Evolutionary conservation across 1,284 basidiomycete species (phyloP).

Genomic region (Neolentinus lepideus): DNA sequence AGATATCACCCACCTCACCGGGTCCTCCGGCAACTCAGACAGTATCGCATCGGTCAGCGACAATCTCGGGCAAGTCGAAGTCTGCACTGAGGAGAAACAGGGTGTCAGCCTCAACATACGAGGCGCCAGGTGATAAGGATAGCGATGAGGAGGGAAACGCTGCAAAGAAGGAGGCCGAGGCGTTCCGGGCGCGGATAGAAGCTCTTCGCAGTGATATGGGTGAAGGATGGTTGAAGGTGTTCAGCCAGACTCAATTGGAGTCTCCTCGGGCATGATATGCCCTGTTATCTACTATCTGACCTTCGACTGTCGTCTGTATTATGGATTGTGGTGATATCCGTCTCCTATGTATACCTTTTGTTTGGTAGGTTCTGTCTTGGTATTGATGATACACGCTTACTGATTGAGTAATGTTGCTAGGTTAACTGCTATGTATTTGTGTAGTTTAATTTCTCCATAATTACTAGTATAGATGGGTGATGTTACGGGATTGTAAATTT

Average conservation of each 20-base stretch:
- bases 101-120: constrained; percentile 54
- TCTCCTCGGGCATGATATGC: constrained; percentile 8
- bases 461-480: not conserved
- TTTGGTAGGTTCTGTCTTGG: not conserved
- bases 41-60: constrained; percentile 15
- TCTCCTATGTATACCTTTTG: not conserved
- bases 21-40: constrained; percentile 13
- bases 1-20: constrained; percentile 4
- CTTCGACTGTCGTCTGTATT: not conserved
- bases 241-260: constrained; percentile 52
- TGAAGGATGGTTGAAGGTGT: constrained; percentile 80
- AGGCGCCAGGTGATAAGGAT: constrained; percentile 31
- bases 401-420: not conserved
- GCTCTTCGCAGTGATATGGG: constrained; percentile 80
- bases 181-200: constrained; percentile 73
- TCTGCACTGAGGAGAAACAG: constrained; percentile 33
- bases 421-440: not conserved
- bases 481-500: not conserved
- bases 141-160: constrained; percentile 23
- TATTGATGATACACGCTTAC: not conserved
- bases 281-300: not conserved
- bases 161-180: constrained; percentile 47
- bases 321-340: not conserved
- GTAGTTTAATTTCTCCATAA: not conserved
- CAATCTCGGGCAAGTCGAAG: constrained; percentile 6